Evolutionary conservation across 1,284 basidiomycete species (phyloP), one percentile per base, ranked within the genome.

Genomic region (Xerocomus minutiporus): DNA sequence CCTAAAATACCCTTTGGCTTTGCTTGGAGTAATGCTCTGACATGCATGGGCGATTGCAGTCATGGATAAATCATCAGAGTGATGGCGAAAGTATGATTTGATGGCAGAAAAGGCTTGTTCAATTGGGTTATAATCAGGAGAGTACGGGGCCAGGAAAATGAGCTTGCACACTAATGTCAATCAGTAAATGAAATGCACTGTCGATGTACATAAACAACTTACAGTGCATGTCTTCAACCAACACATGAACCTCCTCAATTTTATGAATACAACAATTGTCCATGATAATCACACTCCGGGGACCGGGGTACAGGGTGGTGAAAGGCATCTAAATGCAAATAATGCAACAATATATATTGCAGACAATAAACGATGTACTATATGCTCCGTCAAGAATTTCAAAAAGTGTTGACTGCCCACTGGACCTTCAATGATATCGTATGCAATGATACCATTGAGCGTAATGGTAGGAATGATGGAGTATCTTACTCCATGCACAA

Each of bases 381-480:
- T 1, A 35, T 34, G 44, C 4, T 46, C 12, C 4, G 5, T 3
- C 5, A 46, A 5, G 6, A 46, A 35, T 8, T 11, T 2, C 2
- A 35, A 2, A 9, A 46, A 34, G 4, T 3, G 11, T 4, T 23
- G 31, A 34, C 44, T 9, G 6, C 26, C 7, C 3, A 46, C 17
- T 0, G 23, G 32, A 2, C 44, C 44, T 25, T 46, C 32, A 25
- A 46, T 15, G 5, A 46, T 46, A 4, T 34, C 13, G 4, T 46
- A 46, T 3, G 13, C 12, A n/a, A 46, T 46, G 12, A 35, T 35
- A 0, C 32, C 32, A n/a, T 46, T 4, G 2, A 65, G 39, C 4
- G 61, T 59, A 13, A 67, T 52, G 13, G 57, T 40, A 2, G 57
- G 60, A 12, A 67, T 40, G 25, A 67, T 64, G 1, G 63, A 63